Base-by-base conservation (phyloP, 495 filamentous ascomycete genomes). In the Talaromyces proteolyticus region DNA sequence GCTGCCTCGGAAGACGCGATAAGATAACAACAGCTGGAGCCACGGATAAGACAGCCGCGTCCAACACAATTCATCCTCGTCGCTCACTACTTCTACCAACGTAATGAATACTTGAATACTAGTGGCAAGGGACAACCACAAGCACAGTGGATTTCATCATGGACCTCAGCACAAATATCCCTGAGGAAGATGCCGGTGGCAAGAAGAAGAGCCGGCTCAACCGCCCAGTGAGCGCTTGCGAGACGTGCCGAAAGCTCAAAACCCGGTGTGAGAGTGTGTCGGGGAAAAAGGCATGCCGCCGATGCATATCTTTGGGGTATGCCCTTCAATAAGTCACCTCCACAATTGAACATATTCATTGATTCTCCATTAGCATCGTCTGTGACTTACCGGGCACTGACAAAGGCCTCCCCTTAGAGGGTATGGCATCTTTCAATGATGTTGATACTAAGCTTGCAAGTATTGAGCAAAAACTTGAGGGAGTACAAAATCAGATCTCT, bases 231-330 rank as follows among this genome's bases (percentile, higher is more conserved):
- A 71, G 66, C 12, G 68, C 68, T 10, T 71, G 68, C 55, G 61
- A 71, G 56, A 71, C 68, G 25, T 71, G 68, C 48, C 68, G 68
- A 53, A 71, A 71, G 60, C 60, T 71, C 49, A 71, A 71, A 50
- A 71, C 68, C 16, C 59, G 68, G 20, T 71, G 68, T 44, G 68
- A 71, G 49, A 43, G 69, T 18, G 66, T 69, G 53, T 66, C 68
- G n/a, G 62, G 66, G 3, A 65, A 66, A 14, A 66, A 69, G 59
- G 64, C 68, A 24, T 71, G 68, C 49, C 68, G 68, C 39, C 68
- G 68, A 17, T 71, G 68, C 47, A 53, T 71, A 25, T 71, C 68
- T 14, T 55, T 71, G 22, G 69, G 68, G 68, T 69, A 40, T 50
- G 42, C 24, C 20, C 18, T 24, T 14, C 14, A 14, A 36, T 36